These are phyloP conservation scores for Phellinidium pouzarii DNA, from an alignment of 1,284 basidiomycete genomes.

Conservation along the genomic window DNA sequence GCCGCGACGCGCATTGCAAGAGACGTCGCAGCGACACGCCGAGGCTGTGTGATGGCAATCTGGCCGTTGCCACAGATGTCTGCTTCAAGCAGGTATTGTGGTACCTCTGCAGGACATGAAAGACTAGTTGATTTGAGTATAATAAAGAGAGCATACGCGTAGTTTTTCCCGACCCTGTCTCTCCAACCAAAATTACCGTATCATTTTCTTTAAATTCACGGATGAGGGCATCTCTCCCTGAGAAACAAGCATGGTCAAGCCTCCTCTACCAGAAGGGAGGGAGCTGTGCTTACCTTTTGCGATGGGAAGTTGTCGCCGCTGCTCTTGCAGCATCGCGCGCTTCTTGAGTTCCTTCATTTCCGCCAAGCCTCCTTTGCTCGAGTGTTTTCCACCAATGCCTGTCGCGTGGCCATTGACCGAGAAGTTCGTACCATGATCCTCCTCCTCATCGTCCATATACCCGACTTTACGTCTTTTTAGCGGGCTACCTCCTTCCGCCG, in stretches of 20 bases:
- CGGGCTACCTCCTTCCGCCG: neutral
- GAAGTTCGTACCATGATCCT: conserved; percentile 20
- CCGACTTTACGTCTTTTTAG: conserved; percentile 22
- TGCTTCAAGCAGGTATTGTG: conserved; percentile 81
- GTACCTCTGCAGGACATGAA: conserved; percentile 60
- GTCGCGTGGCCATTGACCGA: conserved; percentile 15
- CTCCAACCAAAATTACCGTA: conserved; percentile 88
- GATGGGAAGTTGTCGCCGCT: conserved; percentile 70
- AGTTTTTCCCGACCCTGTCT: conserved; percentile 97
- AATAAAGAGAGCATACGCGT: conserved; percentile 60
- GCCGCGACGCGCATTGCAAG: conserved; percentile 84
- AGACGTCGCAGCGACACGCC: conserved; percentile 90
- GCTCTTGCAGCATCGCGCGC: conserved; percentile 40
- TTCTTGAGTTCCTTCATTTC: conserved; percentile 13
- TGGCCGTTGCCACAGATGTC: conserved; percentile 56
- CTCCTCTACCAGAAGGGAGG: neutral
- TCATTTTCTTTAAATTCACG: conserved; percentile 73
- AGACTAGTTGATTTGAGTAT: conserved; percentile 15
- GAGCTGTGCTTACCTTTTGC: conserved; percentile 48
- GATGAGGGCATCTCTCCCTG: conserved; percentile 72
- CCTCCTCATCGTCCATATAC: conserved; percentile 28
- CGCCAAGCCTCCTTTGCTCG: conserved; percentile 12
- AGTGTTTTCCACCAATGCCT: conserved; percentile 20
- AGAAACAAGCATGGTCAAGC: conserved; percentile 13
- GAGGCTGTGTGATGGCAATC: conserved; percentile 89